phyloP scores from a whole-genome alignment of 805 yeast species.

The Sugiyamaella qingdaonensis region DNA sequence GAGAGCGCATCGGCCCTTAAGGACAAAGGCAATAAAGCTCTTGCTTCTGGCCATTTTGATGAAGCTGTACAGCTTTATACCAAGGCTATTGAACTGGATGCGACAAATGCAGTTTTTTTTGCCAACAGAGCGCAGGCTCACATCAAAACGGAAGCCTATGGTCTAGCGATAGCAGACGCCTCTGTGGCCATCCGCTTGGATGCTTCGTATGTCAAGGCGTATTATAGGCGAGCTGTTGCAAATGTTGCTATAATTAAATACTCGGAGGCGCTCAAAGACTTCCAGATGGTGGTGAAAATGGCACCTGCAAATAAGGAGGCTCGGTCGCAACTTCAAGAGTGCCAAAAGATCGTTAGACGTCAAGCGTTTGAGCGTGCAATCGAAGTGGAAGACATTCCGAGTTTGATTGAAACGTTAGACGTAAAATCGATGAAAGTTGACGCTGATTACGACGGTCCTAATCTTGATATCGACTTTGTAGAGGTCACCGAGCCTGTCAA shows the following conservation, averaged over 20 bases:
- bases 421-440: slow-evolving; percentile 42
- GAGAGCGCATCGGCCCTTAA: slow-evolving; percentile 35
- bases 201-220: slow-evolving; percentile 66
- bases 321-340: slow-evolving; percentile 53
- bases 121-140: slow-evolving; percentile 89
- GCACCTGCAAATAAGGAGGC: slow-evolving; percentile 72
- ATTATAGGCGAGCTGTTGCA: slow-evolving; percentile 84
- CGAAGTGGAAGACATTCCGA: slow-evolving; percentile 58
- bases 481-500: slow-evolving; percentile 29
- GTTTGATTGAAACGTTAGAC: slow-evolving; percentile 41
- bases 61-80: slow-evolving; percentile 67
- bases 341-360: slow-evolving; percentile 61
- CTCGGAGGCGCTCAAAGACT: slow-evolving; percentile 66
- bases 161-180: slow-evolving; percentile 78
- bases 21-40: slow-evolving; percentile 61
- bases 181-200: slow-evolving; percentile 65
- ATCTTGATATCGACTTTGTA: slow-evolving; percentile 40
- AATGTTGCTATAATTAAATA: slow-evolving; percentile 70
- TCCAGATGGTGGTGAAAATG: slow-evolving; percentile 54
- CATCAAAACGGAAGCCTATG: slow-evolving; percentile 80
- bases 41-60: slow-evolving; percentile 56
- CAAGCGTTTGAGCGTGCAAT: slow-evolving; percentile 86
- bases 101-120: slow-evolving; percentile 59
- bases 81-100: slow-evolving; percentile 61
- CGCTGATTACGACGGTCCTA: slow-evolving; percentile 56